Base-by-base conservation (phyloP, 306 rosid genomes). In the barrel medic (Medicago truncatula) region DNA sequence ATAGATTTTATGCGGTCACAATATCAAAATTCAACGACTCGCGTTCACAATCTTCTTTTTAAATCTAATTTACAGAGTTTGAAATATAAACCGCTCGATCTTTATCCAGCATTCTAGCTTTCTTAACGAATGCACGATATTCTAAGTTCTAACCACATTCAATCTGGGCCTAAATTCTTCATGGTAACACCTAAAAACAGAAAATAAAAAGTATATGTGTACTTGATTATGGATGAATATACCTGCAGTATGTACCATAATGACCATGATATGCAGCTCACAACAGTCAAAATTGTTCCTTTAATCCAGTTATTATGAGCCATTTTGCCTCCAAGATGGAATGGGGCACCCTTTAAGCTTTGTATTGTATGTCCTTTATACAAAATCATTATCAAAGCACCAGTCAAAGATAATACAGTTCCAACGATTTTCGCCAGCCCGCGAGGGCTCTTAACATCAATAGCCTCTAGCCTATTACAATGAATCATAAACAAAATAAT, bases 181-280 rank as follows among this genome's bases (percentile, higher is more conserved):
- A 34, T 34, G 64, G 64, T 25, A 58, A 4, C 64, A 23, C 64
- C 1, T 4, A 58, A 23, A 23, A 58, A 21, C 38, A 58, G 5
- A 10, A 14, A 60, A 60, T 2, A 25, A 57, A 23, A 58, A 11
- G 15, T 18, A 9, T 59, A 11, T 59, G 0, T 11, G 17, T 59
- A 25, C 65, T 59, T 25, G 9, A 25, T 28, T 60, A 14, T 14
- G 15, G 20, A 14, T 61, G 8, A 60, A 61, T 61, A 8, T 61
- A 81, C 92, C 88, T 88, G 88, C 83, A 79, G 34, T 65, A 83
- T 66, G 82, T n/a, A 85, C 84, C 81, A 76, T 15, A 70, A 10
- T 36, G 85, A 85, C 92, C 88, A 88, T 69, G 85, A 38, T 70
- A 85, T 39, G 79, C 85, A 85, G 71, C 86, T 83, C 47, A 76